Evolutionary conservation across 1,139 yeast genomes (phyloP), one percentile per base, ranked within the genome.

Genomic region (Waltiozyma sp.): DNA sequence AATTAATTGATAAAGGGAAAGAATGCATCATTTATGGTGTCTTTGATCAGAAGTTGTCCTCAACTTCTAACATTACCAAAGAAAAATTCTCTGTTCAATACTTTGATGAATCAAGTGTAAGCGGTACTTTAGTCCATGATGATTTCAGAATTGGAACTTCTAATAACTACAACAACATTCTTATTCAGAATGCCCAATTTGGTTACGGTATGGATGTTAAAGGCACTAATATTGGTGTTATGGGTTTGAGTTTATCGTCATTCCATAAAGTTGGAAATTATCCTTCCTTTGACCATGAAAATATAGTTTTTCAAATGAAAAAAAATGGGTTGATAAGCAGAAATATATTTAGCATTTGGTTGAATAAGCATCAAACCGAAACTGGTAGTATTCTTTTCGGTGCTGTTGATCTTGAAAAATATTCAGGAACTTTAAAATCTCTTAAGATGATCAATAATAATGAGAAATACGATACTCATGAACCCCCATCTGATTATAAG

Each of bases 91-190:
- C 18, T 2, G 39, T 55, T 13, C 39, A 40, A 10, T 57, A 56
- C 40, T 26, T 42, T 18, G 91, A 82, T 56, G 55, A 59, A 2
- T 67, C 82, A 19, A 63, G 55, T 47, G 86, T 85, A 3, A 43
- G 51, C 4, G 94, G 93, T 21, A 54, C 62, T 44, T 80, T 79
- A 77, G 83, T 77, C 28, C 57, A 61, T 39, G 91, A 81, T 52
- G 55, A 61, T 23, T 59, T 78, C 8, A 33, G 28, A 19, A 35
- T 21, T 4, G 65, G 66, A n/a, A n/a, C n/a, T n/a, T n/a, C n/a
- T 43, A 63, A 59, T 15, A 63, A 64, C 5, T 58, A 65, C n/a
- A 57, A 65, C n/a, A 57, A 60, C 14, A 63, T 80, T 11, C 47
- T 63, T 0, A 63, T 80, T 11, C 50, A 63, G 0, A 47, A 43